Evolutionary conservation across 2,329 filamentous ascomycete species (phyloP), one percentile per base, ranked within the genome.

Genomic region (Lizonia empirigonia): DNA sequence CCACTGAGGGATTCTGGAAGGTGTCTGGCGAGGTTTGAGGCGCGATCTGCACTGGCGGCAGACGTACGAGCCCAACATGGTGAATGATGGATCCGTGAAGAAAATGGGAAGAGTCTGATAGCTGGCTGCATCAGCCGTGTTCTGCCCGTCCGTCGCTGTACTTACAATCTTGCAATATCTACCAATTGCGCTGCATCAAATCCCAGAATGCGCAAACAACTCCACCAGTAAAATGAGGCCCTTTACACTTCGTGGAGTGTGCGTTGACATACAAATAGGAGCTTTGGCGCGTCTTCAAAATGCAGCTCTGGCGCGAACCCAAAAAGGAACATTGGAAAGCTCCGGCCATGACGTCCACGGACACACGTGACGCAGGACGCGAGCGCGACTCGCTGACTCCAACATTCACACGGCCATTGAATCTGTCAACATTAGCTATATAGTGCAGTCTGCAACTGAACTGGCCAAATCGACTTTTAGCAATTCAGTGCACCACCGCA

Each of bases 21-120:
- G 20, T 37, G 37, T 6, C 35, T 29, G 30, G 44, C 36, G 51
- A 55, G 54, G 58, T 4, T 41, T 30, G 9, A 72, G 56, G 8
- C 60, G 63, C 23, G 47, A 40, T 38, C 67, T 65, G 50, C 71
- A 74, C 51, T 67, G 67, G 8, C 61, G 63, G 48, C 71, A 73
- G 19, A 73, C 53, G 51, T 72, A 69, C 5, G 68, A 62, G 59
- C 61, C 56, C 37, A 70, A 44, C 70, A 72, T 74, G 18, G 38
- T 54, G 46, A 49, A n/a, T 38, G 18, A 40, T 16, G 27, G 53
- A 37, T 23, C 22, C 18, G 48, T 20, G 46, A 22, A 27, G 26
- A 18, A 9, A 44, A 45, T 16, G 38, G 38, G 41, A 8, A 22
- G 36, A 36, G 15, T 29, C 49, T 50, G 34, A 29, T 20, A 53